A percentile compares a stretch with the other conserved stretches of the same genome.
Evolutionary conservation across 371 early-diverging fungal species (phyloP).

Genomic region (Mucor plumbeus): DNA sequence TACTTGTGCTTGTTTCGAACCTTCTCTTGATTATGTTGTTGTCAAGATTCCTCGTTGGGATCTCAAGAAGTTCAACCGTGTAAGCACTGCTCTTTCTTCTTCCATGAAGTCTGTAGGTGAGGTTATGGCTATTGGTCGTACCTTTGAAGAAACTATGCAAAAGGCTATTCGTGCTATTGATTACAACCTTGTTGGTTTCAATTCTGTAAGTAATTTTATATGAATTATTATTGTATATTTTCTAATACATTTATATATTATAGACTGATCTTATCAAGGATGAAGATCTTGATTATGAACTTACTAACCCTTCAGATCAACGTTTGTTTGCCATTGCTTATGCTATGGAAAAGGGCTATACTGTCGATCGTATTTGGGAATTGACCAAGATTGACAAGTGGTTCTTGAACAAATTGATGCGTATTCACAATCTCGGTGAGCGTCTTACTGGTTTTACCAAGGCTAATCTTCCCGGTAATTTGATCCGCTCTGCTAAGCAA

Average conservation of each 20-base stretch:
- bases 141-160: slow-evolving; percentile 95
- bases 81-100: slow-evolving; percentile 84
- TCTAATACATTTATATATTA: not conserved
- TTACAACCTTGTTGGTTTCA: slow-evolving; percentile 83
- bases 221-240: not conserved
- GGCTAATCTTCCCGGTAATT: slow-evolving; percentile 57
- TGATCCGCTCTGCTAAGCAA: slow-evolving; percentile 82
- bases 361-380: slow-evolving; percentile 85
- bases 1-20: slow-evolving; percentile 96
- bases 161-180: slow-evolving; percentile 96
- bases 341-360: slow-evolving; percentile 82
- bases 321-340: slow-evolving; percentile 93
- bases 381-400: slow-evolving; percentile 93
- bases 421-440: slow-evolving; percentile 61
- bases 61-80: slow-evolving; percentile 92
- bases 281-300: slow-evolving; percentile 76
- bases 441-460: slow-evolving; percentile 55
- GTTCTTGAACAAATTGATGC: slow-evolving; percentile 92
- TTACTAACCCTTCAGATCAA: slow-evolving; percentile 85
- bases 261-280: slow-evolving; percentile 20
- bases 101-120: slow-evolving; percentile 97
- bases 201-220: slow-evolving; percentile 40
- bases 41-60: slow-evolving; percentile 98
- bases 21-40: slow-evolving; percentile 91
- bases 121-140: slow-evolving; percentile 95